Evolutionary conservation across 441 rosid species (phyloP), one percentile per base, ranked within the genome.

Genomic region (Erodium moschatum): DNA sequence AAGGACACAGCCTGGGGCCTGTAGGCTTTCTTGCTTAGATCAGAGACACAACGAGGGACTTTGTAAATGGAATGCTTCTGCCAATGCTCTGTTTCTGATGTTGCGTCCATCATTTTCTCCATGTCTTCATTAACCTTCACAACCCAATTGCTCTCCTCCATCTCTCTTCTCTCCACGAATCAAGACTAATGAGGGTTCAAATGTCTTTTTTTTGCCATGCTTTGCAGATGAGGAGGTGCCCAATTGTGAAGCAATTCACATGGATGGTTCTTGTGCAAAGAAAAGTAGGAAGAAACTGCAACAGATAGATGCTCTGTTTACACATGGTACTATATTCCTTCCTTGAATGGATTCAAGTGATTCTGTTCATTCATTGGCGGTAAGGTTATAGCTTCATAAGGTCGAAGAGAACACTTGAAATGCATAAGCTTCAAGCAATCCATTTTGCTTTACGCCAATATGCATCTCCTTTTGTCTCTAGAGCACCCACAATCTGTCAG

Each of bases 1-100:
- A 54, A 54, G 61, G 61, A 54, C 10, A 54, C 61, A n/a, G 61
- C 20, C 11, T 54, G 61, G 7, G 61, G 61, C 61, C 61, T 18
- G 24, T 54, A 54, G 61, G 61, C 61, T 54, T 19, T 54, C 21
- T 16, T 54, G 61, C 12, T 54, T 2, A 54, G 61, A 19, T 54
- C 61, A 2, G 21, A 6, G 24, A 54, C 61, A 10, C 61, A 54
- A n/a, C 9, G 24, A 19, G 61, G 24, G 20, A 58, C 64, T 58
- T 58, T 19, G 64, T 58, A 58, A 0, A 58, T 58, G 3, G 64
- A 58, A 9, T 13, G 29, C 13, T 19, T 58, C 15, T 58, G 29
- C 64, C 29, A 58, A 21, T 58, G 64, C 13, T 19, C 13, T 8
- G 10, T 58, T 19, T 58, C 64, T 20, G 27, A 58, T 58, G 27